Evolutionary conservation across 2,329 filamentous ascomycete species (phyloP).

Genomic region (Phialophora chinensis): DNA sequence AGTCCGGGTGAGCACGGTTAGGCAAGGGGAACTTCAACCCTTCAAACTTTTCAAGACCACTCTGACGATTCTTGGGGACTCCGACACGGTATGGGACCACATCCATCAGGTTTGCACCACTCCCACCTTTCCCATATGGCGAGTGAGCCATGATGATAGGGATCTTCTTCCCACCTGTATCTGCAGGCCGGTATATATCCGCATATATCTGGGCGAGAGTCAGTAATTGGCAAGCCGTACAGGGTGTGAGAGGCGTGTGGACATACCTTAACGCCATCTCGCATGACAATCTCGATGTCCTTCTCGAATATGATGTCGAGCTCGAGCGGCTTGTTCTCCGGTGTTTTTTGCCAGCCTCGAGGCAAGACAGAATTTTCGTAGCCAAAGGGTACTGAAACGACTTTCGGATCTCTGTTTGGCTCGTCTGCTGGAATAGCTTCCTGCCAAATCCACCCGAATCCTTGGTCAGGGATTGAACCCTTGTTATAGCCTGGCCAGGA

Average conservation of each 20-base stretch:
- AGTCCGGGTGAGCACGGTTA: neutral
- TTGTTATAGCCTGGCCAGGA: conserved; percentile 28
- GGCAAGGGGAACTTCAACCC: conserved; percentile 21
- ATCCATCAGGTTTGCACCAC: conserved; percentile 28
- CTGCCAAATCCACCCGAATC: conserved; percentile 27
- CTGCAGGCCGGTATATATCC: conserved; percentile 41
- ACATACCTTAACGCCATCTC: conserved; percentile 41
- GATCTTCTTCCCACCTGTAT: conserved; percentile 35
- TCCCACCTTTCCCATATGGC: conserved; percentile 43
- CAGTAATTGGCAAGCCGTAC: neutral
- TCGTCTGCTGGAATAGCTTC: conserved; percentile 26
- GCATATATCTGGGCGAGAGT: conserved; percentile 34
- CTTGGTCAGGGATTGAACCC: conserved; percentile 20
- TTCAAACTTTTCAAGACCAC: conserved; percentile 39
- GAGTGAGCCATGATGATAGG: conserved; percentile 43
- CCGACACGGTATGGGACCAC: conserved; percentile 42
- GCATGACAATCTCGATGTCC: conserved; percentile 39
- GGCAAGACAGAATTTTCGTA: conserved; percentile 27
- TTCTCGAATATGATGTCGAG: conserved; percentile 38
- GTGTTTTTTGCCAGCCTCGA: conserved; percentile 28
- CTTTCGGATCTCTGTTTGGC: conserved; percentile 10
- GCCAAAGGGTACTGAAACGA: conserved; percentile 25
- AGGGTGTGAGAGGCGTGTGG: neutral
- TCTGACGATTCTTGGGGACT: conserved; percentile 40
- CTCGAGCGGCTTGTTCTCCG: conserved; percentile 23